These are phyloP conservation scores for Aspergillus piperis DNA, from an alignment of 2,329 filamentous ascomycete genomes.

Conservation along the genomic window DNA sequence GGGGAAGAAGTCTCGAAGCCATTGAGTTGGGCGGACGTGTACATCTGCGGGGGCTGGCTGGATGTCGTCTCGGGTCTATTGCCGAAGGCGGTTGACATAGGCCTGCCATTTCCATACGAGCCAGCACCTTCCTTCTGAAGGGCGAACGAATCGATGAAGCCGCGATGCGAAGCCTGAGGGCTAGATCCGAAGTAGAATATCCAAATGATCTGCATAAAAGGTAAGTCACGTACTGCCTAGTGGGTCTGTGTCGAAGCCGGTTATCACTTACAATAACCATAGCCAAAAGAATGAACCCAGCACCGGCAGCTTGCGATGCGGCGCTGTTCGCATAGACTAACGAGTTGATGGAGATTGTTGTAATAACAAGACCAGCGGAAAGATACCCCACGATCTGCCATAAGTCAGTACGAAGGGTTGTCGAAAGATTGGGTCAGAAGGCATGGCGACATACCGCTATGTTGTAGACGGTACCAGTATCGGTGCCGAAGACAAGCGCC, in stretches of 20 bases:
- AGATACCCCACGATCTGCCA: conserved; percentile 79
- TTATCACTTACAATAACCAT: conserved; percentile 75
- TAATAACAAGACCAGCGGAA: conserved; percentile 77
- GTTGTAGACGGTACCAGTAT: conserved; percentile 83
- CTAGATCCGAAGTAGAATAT: conserved; percentile 98
- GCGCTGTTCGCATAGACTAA: conserved; percentile 76
- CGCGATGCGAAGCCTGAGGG: conserved; percentile 79
- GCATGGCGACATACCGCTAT: conserved; percentile 64
- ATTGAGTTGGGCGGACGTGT: conserved; percentile 90
- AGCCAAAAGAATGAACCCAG: conserved; percentile 89
- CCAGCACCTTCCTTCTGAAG: conserved; percentile 76
- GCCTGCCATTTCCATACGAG: conserved; percentile 64
- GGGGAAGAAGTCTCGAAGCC: conserved; percentile 96
- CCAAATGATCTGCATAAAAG: conserved; percentile 79
- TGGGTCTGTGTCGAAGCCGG: neutral
- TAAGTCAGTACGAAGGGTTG: conserved; percentile 27
- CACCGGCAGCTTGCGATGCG: conserved; percentile 76
- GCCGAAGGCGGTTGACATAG: conserved; percentile 71
- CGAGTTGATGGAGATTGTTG: conserved; percentile 81
- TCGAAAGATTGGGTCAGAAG: neutral
- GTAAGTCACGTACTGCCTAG: conserved; percentile 8
- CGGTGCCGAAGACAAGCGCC: conserved; percentile 78
- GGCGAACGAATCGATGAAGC: conserved; percentile 94
- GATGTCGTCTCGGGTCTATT: conserved; percentile 81
- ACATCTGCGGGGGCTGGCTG: conserved; percentile 83